phyloP scores from a whole-genome alignment of 2,329 filamentous ascomycete species.

The Colletotrichum tanaceti region DNA sequence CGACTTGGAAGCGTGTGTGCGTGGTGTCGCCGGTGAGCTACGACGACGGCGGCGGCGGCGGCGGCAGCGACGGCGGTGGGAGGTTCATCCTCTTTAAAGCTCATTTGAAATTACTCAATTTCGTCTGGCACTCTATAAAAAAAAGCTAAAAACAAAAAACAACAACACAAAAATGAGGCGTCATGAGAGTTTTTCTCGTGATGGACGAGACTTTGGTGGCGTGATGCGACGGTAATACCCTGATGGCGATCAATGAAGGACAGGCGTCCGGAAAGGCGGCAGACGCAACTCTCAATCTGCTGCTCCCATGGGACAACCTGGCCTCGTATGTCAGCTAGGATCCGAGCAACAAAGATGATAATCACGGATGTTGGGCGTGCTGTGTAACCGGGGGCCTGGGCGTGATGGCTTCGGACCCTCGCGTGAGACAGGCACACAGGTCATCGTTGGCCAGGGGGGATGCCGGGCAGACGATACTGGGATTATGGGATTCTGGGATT shows the following conservation, averaged over 20 bases:
- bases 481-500: no score
- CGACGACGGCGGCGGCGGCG: no score
- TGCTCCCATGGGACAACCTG: background rate
- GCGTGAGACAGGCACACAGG: background rate
- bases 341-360: no score
- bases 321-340: background rate
- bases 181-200: constrained; percentile 5
- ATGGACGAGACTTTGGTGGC: constrained; percentile 8
- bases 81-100: background rate
- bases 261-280: background rate
- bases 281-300: background rate
- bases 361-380: no score
- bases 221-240: background rate
- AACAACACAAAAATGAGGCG: background rate
- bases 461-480: background rate
- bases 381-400: no score
- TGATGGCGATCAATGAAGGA: background rate
- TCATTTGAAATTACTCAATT: no score
- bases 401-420: background rate
- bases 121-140: background rate
- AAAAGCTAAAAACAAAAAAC: no score
- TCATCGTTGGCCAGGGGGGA: background rate
- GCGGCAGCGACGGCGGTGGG: no score
- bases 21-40: no score
- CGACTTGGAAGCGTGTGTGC: no score